Conservation (phyloP, 2,329 filamentous ascomycete genomes). For the Elsinoe batatas region DNA sequence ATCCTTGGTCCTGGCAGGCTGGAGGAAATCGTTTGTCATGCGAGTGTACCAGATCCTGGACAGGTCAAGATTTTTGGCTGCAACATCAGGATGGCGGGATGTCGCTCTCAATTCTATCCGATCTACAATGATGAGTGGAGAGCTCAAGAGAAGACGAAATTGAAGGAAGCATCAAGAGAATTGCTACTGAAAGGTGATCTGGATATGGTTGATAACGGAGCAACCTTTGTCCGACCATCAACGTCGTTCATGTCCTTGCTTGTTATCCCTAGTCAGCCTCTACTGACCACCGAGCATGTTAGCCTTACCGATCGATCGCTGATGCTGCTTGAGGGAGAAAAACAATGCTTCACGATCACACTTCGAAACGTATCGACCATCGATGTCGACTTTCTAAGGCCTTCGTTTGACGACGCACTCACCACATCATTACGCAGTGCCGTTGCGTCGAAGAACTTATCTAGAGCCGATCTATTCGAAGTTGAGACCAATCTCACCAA, state of each 20-base stretch:
- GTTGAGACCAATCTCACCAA: conserved; percentile 69
- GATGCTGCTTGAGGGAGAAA: conserved; percentile 90
- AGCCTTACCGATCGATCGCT: conserved; percentile 74
- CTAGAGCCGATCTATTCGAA: conserved; percentile 72
- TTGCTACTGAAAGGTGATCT: conserved; percentile 46
- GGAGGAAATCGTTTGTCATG: conserved; percentile 64
- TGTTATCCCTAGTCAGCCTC: conserved; percentile 70
- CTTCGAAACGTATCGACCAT: conserved; percentile 69
- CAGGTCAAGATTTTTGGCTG: conserved; percentile 67
- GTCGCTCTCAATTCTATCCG: conserved; percentile 70
- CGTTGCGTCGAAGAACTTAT: conserved; percentile 64
- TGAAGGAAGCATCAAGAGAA: conserved; percentile 49
- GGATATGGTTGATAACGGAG: conserved; percentile 4
- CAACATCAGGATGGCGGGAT: conserved; percentile 68
- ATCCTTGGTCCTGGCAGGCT: conserved; percentile 72
- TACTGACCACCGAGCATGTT: conserved; percentile 63
- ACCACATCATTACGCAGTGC: conserved; percentile 66
- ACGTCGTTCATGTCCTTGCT: conserved; percentile 49
- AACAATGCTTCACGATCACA: conserved; percentile 64
- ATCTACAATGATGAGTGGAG: conserved; percentile 73
- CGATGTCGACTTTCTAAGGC: conserved; percentile 71
- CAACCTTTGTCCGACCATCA: conserved; percentile 20
- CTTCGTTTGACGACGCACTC: conserved; percentile 84
- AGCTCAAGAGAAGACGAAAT: conserved; percentile 57
- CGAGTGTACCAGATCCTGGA: conserved; percentile 58